Base-by-base conservation (phyloP, 164 flowering plant species). In the Piper longum region DNA sequence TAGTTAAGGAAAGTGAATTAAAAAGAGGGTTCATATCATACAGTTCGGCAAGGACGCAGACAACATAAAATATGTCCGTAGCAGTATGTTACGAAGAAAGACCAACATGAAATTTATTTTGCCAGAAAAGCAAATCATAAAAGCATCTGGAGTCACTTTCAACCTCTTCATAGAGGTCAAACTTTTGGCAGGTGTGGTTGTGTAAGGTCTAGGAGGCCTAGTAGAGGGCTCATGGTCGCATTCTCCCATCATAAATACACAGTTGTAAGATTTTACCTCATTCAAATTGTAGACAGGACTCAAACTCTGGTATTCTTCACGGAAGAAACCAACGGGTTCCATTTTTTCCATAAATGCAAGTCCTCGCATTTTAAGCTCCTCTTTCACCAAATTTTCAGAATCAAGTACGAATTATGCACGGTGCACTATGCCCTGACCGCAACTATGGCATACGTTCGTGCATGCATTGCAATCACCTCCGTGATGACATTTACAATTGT, bases 21-120 rank as follows among this genome's bases (percentile, higher is more conserved):
- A 90, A 93, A 62, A 93, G 90, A 63, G 99, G 97, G 76, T 69
- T 86, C 67, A 70, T 78, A 77, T 86, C 75, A 72, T 85, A 75
- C 72, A 90, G 85, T 81, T 93, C 99, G 56, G 92, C 96, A 66
- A 93, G 64, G 54, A 93, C 60, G 71, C 99, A 93, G 26, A 97
- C 97, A 67, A 88, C 48, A 64, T 95, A 82, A 81, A 93, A 93
- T 64, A 93, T 84, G 74, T 93, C 99, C 57, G 57, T 66, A 42
- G 91, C 83, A 69, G 62, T 67, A 71, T 73, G 73, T 72, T 75
- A 68, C 58, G 88, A 83, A 58, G 16, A 41, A 43, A 58, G 56
- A 44, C 61, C 66, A 52, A 75, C 70, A 63, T 75, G 73, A 66
- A 70, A 73, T 63, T 72, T 83, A 63, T 82, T 79, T 73, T 70